These are phyloP conservation scores for Penicillium ochrochloron DNA, from an alignment of 495 filamentous ascomycete genomes.

Conservation along the genomic window DNA sequence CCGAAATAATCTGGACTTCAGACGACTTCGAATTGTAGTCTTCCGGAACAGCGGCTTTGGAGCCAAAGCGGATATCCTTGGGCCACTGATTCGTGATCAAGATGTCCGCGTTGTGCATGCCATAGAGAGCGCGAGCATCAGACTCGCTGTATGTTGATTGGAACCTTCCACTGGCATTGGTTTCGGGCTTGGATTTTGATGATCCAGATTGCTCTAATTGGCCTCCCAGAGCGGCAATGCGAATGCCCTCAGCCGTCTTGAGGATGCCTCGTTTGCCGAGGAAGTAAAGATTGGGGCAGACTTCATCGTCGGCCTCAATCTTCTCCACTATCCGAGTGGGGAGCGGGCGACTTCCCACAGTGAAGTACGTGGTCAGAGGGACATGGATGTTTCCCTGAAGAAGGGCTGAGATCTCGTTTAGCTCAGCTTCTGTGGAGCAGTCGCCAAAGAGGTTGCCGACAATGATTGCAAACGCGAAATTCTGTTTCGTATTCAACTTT, in stretches of 20 bases:
- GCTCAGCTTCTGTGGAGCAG: slow-evolving; percentile 52
- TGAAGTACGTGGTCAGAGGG: slow-evolving; percentile 86
- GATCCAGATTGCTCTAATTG: slow-evolving; percentile 24
- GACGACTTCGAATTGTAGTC: slow-evolving; percentile 40
- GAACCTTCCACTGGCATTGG: slow-evolving; percentile 31
- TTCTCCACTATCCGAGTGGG: slow-evolving; percentile 70
- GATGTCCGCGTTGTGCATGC: slow-evolving; percentile 79
- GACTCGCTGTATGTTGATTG: slow-evolving; percentile 62
- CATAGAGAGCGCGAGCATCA: slow-evolving; percentile 76
- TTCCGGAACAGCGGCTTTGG: slow-evolving; percentile 58
- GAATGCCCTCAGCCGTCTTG: slow-evolving; percentile 88
- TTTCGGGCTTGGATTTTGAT: slow-evolving; percentile 28
- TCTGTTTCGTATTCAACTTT: slow-evolving; percentile 80
- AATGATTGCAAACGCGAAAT: slow-evolving; percentile 81
- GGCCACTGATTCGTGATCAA: slow-evolving; percentile 89
- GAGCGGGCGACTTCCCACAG: slow-evolving; percentile 68
- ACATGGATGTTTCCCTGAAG: slow-evolving; percentile 71
- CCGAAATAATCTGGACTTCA: slow-evolving; percentile 64
- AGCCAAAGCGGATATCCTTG: slow-evolving; percentile 63
- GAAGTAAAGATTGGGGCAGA: slow-evolving; percentile 86
- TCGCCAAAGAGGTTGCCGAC: slow-evolving; percentile 78
- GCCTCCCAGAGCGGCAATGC: slow-evolving; percentile 82
- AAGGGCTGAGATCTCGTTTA: slow-evolving; percentile 62
- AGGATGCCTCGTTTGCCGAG: slow-evolving; percentile 82
- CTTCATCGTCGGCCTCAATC: slow-evolving; percentile 76